phyloP scores from a whole-genome alignment of 768 basidiomycete genomes.

The Lentinula raphanica region DNA sequence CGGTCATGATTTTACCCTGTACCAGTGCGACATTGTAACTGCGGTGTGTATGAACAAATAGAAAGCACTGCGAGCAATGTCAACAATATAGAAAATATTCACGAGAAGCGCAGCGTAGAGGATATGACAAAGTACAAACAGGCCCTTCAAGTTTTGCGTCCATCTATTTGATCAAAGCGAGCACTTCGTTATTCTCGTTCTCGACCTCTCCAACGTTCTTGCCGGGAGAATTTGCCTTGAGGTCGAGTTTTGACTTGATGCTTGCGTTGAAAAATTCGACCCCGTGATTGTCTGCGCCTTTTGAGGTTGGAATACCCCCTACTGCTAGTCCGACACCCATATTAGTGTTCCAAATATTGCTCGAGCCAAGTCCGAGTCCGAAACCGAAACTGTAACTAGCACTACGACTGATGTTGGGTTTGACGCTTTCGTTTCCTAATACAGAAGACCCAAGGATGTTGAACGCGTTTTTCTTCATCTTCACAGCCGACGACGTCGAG shows the following conservation, averaged over 20 bases:
- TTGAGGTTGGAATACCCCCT: slow-evolving; percentile 11
- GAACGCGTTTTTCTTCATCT: slow-evolving; percentile 7
- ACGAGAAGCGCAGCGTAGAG: no score
- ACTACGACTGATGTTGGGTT: slow-evolving; percentile 6
- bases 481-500: neutral
- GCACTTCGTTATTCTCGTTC: neutral
- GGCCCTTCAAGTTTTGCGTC: no score
- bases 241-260: no score
- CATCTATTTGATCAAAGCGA: neutral
- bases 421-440: neutral
- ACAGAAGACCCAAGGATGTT: slow-evolving; percentile 8
- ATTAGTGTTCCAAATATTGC: slow-evolving; percentile 8
- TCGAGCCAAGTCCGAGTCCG: slow-evolving; percentile 8
- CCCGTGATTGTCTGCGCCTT: no score
- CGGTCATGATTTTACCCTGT: no score
- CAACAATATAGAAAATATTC: no score
- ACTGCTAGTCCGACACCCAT: slow-evolving; percentile 12
- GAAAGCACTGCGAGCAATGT: no score
- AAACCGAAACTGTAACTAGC: neutral
- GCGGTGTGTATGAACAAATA: no score
- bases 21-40: no score
- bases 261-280: neutral
- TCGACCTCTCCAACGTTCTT: neutral
- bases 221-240: neutral
- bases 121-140: no score